Base-by-base conservation (phyloP, 2,329 filamentous ascomycete species). In the Venturia effusa region DNA sequence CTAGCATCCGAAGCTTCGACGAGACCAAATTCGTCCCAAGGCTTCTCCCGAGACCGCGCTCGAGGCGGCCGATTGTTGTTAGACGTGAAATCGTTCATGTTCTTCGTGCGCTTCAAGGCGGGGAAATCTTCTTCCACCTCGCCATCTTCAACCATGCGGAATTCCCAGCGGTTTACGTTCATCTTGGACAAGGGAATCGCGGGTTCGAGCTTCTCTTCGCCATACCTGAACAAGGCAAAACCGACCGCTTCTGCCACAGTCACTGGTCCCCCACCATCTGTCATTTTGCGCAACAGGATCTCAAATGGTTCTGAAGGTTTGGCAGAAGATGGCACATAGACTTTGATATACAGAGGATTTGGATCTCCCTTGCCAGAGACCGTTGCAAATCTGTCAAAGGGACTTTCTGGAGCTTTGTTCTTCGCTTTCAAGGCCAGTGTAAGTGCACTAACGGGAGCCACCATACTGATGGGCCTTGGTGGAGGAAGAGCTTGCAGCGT, bases 51-150 rank as follows among this genome's bases (percentile, higher is more conserved):
- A 65, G 88, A 84, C 64, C 89, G 81, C 66, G 82, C 80, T 62
- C 84, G 78, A 61, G 79, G 82, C 34, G 82, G 87, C 63, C 85
- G 81, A 71, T 90, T 92, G 71, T 93, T 92, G 66, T 88, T 89
- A 7, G 83, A 86, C 0, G 89, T 90, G 69, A 93, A 94, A 24
- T 90, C 86, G 6, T 83, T 84, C n/a, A 94, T 80, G 1, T 86
- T 83, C 69, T 88, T 88, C 27, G 84, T 90, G 41, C 90, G 82
- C 65, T 89, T 87, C 48, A 94, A 79, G 0, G 90, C 86, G 39
- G 89, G 89, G 67, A 94, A 94, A 70, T 94, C 90, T 67, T 91
- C 88, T 68, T 95, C 90, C 1, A 93, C 86, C 70, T 94, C 90
- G 60, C 88, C 90, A 64, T 90, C 89, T 71, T 94, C 85, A 10